Evolutionary conservation across 176 grass and related monocot species (phyloP).

Genomic region (Aegilops sharonensis): DNA sequence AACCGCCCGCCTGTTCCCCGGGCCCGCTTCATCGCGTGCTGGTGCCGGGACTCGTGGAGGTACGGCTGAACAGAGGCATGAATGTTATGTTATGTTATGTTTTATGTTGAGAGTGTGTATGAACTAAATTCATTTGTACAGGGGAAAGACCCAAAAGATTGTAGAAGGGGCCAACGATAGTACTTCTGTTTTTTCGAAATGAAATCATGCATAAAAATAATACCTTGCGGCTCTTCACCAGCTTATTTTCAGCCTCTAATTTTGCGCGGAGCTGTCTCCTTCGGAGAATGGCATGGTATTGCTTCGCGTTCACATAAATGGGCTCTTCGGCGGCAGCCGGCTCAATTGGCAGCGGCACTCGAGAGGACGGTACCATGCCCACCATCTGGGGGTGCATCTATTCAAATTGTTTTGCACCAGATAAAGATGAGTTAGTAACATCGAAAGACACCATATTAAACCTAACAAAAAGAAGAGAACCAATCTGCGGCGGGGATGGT

Average conservation of each 20-base stretch:
- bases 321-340: conserved; percentile 79
- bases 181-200: neutral
- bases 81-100: neutral
- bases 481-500: neutral
- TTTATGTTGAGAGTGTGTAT: neutral
- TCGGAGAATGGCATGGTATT: conserved; percentile 88
- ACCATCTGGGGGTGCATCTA: conserved; percentile 79
- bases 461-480: conserved; percentile 7
- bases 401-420: conserved; percentile 15
- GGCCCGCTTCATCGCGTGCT: conserved; percentile 94
- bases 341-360: conserved; percentile 78
- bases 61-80: conserved; percentile 40
- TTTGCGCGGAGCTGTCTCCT: conserved; percentile 87
- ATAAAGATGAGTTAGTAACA: neutral
- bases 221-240: conserved; percentile 92
- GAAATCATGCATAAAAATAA: neutral
- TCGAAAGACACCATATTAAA: neutral
- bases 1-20: conserved; percentile 89
- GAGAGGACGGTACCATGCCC: conserved; percentile 51
- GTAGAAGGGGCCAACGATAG: neutral
- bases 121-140: neutral
- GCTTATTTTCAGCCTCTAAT: conserved; percentile 92
- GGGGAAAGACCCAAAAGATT: neutral
- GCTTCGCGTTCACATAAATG: conserved; percentile 95
- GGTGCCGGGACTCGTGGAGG: conserved; percentile 88